Evolutionary conservation across 208 protist genomes (phyloP), one percentile per base, ranked within the genome.

Genomic region (Leishmania aethiopica): DNA sequence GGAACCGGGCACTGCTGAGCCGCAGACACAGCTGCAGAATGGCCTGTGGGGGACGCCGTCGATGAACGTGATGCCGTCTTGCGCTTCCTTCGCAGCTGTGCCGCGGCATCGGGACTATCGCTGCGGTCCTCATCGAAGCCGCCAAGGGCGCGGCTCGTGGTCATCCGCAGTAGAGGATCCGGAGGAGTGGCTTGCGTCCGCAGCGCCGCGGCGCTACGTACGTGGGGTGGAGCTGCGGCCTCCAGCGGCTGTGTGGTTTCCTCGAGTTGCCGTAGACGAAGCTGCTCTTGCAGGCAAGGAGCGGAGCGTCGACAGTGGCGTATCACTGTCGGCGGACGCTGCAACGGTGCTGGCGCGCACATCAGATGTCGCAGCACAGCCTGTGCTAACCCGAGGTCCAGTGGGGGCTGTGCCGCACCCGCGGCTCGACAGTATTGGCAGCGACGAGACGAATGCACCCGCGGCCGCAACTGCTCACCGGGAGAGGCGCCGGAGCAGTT

Each of bases 371-470:
- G 75, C 35, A 1, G 57, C 67, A 42, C 45, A 75, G 3, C 51
- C 55, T 19, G 74, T 86, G 67, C 73, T 82, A 59, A 77, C 78
- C 32, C n/a, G 32, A 42, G 82, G 75, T 5, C 75, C 82, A 10
- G 40, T 78, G 0, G 86, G 72, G 1, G 83, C 86, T 22, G 79
- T 81, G 66, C 78, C 86, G 45, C 66, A 75, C 5, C 83, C 86
- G n/a, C 75, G 17, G 22, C 40, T 77, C 42, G 73, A 40, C 73
- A 42, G n/a, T 25, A 25, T 28, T 51, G 8, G 22, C 70, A 37
- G 47, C 32, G 70, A 51, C 22, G 70, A 45, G 4, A 45, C 45
- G 11, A 55, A 45, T n/a, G 11, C 70, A 7, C 28, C 25, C 19
- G 70, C 5, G 28, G 0, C 45, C 28, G 45, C 25, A 74, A 35